Conservation (phyloP, 2,329 filamentous ascomycete species). For the Periconia sp. region DNA sequence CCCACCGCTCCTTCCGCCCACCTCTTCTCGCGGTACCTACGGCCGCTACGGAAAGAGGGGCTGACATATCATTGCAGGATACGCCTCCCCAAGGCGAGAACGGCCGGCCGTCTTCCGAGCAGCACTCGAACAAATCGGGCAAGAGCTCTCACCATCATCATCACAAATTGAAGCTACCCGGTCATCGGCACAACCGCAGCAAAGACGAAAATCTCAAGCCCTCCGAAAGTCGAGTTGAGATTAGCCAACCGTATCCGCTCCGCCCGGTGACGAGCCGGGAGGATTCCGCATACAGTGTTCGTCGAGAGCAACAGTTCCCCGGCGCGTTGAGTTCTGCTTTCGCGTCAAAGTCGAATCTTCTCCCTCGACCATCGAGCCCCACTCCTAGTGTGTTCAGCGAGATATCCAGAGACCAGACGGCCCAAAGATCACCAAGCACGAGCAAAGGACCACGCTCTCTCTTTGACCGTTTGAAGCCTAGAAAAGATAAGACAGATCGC, state of each 20-base stretch:
- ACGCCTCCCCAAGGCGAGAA: slow-evolving; percentile 39
- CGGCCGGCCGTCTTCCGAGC: slow-evolving; percentile 42
- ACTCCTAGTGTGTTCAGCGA: slow-evolving; percentile 76
- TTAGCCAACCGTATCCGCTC: slow-evolving; percentile 59
- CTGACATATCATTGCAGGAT: slow-evolving; percentile 29
- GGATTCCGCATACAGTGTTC: slow-evolving; percentile 65
- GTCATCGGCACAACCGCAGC: slow-evolving; percentile 71
- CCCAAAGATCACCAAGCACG: slow-evolving; percentile 65
- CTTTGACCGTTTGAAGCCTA: slow-evolving; percentile 59
- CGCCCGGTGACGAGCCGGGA: slow-evolving; percentile 79
- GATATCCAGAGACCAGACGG: slow-evolving; percentile 53
- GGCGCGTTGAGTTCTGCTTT: slow-evolving; percentile 56
- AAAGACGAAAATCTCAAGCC: slow-evolving; percentile 60
- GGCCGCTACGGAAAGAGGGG: slow-evolving; percentile 10
- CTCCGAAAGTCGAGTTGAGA: slow-evolving; percentile 37
- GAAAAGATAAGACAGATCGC: slow-evolving; percentile 54
- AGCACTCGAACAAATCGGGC: slow-evolving; percentile 56
- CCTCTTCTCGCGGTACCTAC: neutral
- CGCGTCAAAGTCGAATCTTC: slow-evolving; percentile 56
- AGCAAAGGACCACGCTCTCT: slow-evolving; percentile 56
- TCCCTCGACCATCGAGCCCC: slow-evolving; percentile 77
- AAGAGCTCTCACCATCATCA: slow-evolving; percentile 53
- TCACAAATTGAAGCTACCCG: slow-evolving; percentile 67
- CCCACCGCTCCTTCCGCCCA: neutral
- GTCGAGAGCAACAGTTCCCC: slow-evolving; percentile 55